phyloP scores from a whole-genome alignment of 306 rosid genomes.

The Vigna angularis region DNA sequence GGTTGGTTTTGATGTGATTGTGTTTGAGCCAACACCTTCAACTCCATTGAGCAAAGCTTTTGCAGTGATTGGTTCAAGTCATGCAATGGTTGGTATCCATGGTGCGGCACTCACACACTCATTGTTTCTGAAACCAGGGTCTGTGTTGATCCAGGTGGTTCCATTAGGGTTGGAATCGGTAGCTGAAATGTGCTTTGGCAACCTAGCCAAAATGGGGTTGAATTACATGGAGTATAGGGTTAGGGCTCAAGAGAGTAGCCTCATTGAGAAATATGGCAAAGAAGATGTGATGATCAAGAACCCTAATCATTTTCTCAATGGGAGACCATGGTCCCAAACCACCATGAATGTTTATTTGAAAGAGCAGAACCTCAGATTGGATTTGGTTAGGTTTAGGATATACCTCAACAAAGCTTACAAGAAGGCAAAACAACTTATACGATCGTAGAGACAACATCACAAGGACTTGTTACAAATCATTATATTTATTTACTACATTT shows the following conservation, averaged over 20 bases:
- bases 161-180: slow-evolving; percentile 54
- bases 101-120: slow-evolving; percentile 56
- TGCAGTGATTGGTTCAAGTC: slow-evolving; percentile 50
- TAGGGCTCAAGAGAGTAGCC: slow-evolving; percentile 47
- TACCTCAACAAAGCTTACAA: slow-evolving; percentile 41
- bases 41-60: slow-evolving; percentile 42
- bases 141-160: slow-evolving; percentile 54
- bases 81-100: slow-evolving; percentile 56
- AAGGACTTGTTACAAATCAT: neutral
- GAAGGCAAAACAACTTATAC: slow-evolving; percentile 36
- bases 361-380: slow-evolving; percentile 51
- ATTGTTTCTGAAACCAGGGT: slow-evolving; percentile 47
- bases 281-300: slow-evolving; percentile 41
- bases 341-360: slow-evolving; percentile 52
- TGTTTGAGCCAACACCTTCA: slow-evolving; percentile 40
- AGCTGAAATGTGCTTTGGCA: slow-evolving; percentile 20
- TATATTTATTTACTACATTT: too few relatives aligned
- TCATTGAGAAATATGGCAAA: slow-evolving; percentile 45
- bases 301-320: slow-evolving; percentile 30
- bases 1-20: slow-evolving; percentile 49
- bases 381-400: slow-evolving; percentile 45
- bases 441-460: neutral
- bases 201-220: slow-evolving; percentile 12
- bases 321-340: slow-evolving; percentile 36
- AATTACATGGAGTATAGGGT: slow-evolving; percentile 48